Percentiles rank a stretch among this genome's conserved stretches.
Conservation (phyloP, 2,329 filamentous ascomycete species). For the Xylariaceae sp. region DNA sequence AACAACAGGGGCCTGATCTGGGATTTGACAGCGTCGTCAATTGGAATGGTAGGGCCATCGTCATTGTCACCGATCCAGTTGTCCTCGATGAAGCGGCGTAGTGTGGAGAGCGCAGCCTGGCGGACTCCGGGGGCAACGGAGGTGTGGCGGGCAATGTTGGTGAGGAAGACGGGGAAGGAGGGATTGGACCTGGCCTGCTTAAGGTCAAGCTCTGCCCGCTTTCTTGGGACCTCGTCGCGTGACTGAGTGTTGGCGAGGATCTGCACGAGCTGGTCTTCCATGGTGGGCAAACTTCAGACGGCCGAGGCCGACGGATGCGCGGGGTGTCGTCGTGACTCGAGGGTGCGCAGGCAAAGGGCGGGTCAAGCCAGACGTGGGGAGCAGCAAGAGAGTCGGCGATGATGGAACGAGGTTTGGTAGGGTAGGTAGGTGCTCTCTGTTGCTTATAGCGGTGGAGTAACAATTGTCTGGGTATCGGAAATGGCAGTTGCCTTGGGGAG, state of each 20-base stretch:
- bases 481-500: too few relatives aligned
- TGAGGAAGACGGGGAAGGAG: slow-evolving; percentile 75
- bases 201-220: slow-evolving; percentile 82
- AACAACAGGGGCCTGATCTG: slow-evolving; percentile 73
- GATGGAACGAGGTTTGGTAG: too few relatives aligned
- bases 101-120: slow-evolving; percentile 75
- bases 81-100: slow-evolving; percentile 79
- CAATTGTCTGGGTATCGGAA: too few relatives aligned
- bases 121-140: slow-evolving; percentile 72
- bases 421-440: too few relatives aligned
- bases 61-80: slow-evolving; percentile 80
- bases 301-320: neutral
- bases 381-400: too few relatives aligned
- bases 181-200: slow-evolving; percentile 65
- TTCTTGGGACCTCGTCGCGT: slow-evolving; percentile 70
- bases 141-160: slow-evolving; percentile 75
- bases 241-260: slow-evolving; percentile 86
- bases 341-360: neutral
- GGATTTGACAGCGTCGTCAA: slow-evolving; percentile 70
- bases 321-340: neutral
- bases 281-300: slow-evolving; percentile 36
- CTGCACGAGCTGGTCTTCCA: slow-evolving; percentile 91
- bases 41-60: slow-evolving; percentile 62
- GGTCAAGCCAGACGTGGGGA: too few relatives aligned
- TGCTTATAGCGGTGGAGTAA: too few relatives aligned